Percentiles rank a stretch among this genome's conserved stretches.
These are phyloP conservation scores for Neofusicoccum parvum DNA, from an alignment of 2,329 filamentous ascomycete genomes.

Conservation along the genomic window DNA sequence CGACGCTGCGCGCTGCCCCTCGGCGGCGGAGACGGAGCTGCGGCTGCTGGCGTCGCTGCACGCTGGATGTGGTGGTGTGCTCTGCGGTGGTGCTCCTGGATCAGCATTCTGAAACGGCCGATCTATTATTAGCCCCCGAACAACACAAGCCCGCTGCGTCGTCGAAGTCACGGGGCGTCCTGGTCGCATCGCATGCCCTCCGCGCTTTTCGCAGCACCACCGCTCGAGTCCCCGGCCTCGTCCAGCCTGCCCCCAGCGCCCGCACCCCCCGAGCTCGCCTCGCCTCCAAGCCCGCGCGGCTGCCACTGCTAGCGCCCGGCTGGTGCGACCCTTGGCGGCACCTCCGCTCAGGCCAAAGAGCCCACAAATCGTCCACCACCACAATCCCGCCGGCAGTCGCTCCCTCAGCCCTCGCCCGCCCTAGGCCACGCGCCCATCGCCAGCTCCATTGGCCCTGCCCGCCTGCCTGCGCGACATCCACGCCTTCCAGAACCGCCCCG, in stretches of 20 bases:
- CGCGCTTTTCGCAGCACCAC: conserved; percentile 12
- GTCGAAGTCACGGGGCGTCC: conserved; percentile 10
- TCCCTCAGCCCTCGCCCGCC: not conserved
- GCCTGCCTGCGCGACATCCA: conserved; percentile 2
- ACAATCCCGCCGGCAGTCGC: not conserved
- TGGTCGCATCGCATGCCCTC: conserved; percentile 14
- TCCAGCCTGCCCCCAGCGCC: conserved; percentile 10
- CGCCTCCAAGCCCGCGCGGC: conserved; percentile 14
- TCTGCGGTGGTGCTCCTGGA: conserved; percentile 10
- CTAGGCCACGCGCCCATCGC: not conserved
- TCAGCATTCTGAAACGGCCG: conserved; percentile 18
- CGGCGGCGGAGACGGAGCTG: too few relatives aligned
- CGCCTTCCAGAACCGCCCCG: conserved; percentile 1
- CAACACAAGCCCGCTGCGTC: conserved; percentile 18
- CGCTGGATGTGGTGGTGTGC: not conserved
- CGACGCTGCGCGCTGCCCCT: too few relatives aligned
- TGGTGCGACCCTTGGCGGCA: conserved; percentile 13
- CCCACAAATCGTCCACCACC: conserved; percentile 12
- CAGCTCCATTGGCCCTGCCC: conserved; percentile 1
- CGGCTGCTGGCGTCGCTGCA: not conserved
- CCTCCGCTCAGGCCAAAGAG: conserved; percentile 1
- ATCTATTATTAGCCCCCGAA: conserved; percentile 16
- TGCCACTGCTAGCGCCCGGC: conserved; percentile 17
- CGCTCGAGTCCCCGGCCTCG: conserved; percentile 8
- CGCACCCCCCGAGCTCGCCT: not conserved